Conservation (phyloP, 2,329 filamentous ascomycete genomes). For the Hawksworthiomyces lignivorus region DNA sequence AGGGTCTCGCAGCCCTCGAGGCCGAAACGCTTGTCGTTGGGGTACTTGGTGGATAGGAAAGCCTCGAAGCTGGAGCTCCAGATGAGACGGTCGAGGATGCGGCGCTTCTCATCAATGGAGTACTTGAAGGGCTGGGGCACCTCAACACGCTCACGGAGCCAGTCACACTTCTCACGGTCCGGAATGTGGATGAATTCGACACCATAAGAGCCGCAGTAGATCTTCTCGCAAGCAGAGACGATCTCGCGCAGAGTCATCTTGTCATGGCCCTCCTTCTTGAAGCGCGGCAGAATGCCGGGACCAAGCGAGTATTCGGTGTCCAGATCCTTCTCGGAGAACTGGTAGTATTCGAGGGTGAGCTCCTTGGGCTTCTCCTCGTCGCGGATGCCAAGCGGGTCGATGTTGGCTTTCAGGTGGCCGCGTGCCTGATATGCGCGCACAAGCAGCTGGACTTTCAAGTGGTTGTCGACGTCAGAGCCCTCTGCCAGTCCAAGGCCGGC, state of each 20-base stretch:
- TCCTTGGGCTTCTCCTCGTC: conserved; percentile 86
- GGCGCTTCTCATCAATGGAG: conserved; percentile 95
- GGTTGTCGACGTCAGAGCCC: conserved; percentile 82
- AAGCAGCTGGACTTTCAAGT: conserved; percentile 95
- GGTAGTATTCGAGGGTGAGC: conserved; percentile 85
- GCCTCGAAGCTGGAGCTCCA: conserved; percentile 97
- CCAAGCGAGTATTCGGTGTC: conserved; percentile 87
- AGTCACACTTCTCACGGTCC: conserved; percentile 95
- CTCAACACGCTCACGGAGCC: conserved; percentile 91
- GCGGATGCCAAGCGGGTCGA: conserved; percentile 91
- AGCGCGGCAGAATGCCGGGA: conserved; percentile 89
- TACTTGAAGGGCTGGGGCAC: conserved; percentile 94
- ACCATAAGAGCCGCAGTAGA: conserved; percentile 96
- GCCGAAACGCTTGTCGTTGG: conserved; percentile 99
- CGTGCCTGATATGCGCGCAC: conserved; percentile 97
- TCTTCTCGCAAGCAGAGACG: conserved; percentile 82
- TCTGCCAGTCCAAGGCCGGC: conserved; percentile 57
- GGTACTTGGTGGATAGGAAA: conserved; percentile 95
- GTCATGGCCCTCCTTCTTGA: conserved; percentile 77
- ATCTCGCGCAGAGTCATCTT: conserved; percentile 98
- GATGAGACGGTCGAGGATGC: conserved; percentile 93
- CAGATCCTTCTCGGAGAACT: conserved; percentile 89
- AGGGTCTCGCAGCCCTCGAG: conserved; percentile 95
- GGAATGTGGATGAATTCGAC: conserved; percentile 99
- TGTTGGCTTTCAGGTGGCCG: conserved; percentile 96